These are phyloP conservation scores for Saccharomyces hybrid DNA, from an alignment of 1,139 yeast genomes.

Conservation along the genomic window DNA sequence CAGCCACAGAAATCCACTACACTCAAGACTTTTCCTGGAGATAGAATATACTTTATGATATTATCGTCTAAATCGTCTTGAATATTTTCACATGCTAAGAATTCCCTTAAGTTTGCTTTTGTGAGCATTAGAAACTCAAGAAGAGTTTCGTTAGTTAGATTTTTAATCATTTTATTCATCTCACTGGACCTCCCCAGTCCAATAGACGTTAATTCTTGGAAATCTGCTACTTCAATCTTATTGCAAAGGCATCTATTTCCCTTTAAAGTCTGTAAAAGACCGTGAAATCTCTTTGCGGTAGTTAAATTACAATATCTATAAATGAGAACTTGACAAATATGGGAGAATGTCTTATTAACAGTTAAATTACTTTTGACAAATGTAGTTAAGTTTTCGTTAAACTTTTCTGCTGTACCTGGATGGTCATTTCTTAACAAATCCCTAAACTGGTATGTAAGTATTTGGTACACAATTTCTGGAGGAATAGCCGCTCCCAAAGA, in stretches of 20 bases:
- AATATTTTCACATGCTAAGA: slow-evolving; percentile 76
- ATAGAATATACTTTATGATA: slow-evolving; percentile 53
- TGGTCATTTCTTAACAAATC: slow-evolving; percentile 35
- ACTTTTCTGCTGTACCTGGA: slow-evolving; percentile 32
- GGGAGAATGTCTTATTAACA: slow-evolving; percentile 33
- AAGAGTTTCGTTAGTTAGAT: slow-evolving; percentile 74
- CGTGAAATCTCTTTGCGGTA: slow-evolving; percentile 75
- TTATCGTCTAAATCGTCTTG: slow-evolving; percentile 70
- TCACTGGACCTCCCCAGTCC: slow-evolving; percentile 85
- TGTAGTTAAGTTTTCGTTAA: slow-evolving; percentile 30
- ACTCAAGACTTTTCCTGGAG: slow-evolving; percentile 50
- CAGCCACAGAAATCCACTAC: slow-evolving; percentile 89
- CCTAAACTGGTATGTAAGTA: slow-evolving; percentile 34
- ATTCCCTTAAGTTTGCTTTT: slow-evolving; percentile 66
- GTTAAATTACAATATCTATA: slow-evolving; percentile 45
- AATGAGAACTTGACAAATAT: slow-evolving; percentile 31
- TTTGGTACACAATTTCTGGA: slow-evolving; percentile 34
- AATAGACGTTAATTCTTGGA: slow-evolving; percentile 80
- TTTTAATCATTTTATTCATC: slow-evolving; percentile 86
- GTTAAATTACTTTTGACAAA: slow-evolving; percentile 33
- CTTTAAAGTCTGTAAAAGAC: slow-evolving; percentile 52
- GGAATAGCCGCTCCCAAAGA: slow-evolving; percentile 18
- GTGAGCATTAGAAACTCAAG: slow-evolving; percentile 49
- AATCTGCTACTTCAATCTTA: slow-evolving; percentile 71
- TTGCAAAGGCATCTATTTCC: slow-evolving; percentile 47